Evolutionary conservation across 2,329 filamentous ascomycete species (phyloP), one percentile per base, ranked within the genome.

Genomic region (Fusarium sterilihyphosum): DNA sequence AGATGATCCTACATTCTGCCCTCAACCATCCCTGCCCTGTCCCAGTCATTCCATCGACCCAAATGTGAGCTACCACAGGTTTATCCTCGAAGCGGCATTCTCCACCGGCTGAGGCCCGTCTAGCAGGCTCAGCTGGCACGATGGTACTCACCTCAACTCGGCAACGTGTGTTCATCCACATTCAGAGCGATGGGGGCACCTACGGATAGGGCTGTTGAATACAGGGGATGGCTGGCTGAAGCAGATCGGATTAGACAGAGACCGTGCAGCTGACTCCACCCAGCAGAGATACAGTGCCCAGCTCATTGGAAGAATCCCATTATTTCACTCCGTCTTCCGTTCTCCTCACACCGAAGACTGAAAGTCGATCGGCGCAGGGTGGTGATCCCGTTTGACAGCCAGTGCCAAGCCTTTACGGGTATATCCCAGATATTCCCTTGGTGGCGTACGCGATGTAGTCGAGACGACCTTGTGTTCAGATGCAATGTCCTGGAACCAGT

Each of bases 301-400:
- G 78, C 79, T 81, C 80, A 72, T 76, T 73, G 73, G 71, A 75
- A 76, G 74, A 74, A 65, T 67, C 65, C 78, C 77, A 74, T 75
- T 67, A 75, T 71, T 78, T 76, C 75, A 73, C 76, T 77, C 74
- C 73, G 65, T 71, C 78, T 78, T 80, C 78, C 79, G 64, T 76
- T 56, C 66, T 57, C 64, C 52, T 56, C 37, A 41, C 52, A 29
- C 52, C 52, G 24, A 29, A 56, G 35, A 41, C 35, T 57, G 50
- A 24, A 29, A 43, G 63, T 67, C 65, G 16, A 60, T 56, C 56
- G 53, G 52, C 44, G 59, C 65, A 71, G 69, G 61, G 77, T 77
- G 75, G 75, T 79, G 75, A 78, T 81, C 79, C 81, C 82, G 81
- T 83, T 70, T 80, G 83, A 85, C 85, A 86, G 69, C 83, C 84